phyloP scores from a whole-genome alignment of 73 alveolate genomes.

The Urostyla sp. region DNA sequence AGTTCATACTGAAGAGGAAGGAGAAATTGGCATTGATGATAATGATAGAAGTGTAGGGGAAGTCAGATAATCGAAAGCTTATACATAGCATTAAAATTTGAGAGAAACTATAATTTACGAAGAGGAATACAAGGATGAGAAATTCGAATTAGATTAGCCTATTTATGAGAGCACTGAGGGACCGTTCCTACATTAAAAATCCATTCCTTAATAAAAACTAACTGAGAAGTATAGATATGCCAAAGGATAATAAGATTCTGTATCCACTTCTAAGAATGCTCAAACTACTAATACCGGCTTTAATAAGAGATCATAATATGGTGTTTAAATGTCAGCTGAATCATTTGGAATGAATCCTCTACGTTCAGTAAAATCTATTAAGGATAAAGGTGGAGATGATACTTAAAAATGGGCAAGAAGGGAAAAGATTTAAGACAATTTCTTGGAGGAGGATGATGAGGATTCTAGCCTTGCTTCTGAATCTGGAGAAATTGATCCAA shows the following conservation, averaged over 20 bases:
- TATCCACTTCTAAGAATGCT: no score
- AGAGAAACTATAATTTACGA: conserved; percentile 33
- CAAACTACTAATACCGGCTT: no score
- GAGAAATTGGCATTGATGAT: conserved; percentile 41
- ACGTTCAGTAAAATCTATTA: background rate
- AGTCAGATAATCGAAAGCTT: background rate
- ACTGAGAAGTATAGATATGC: conserved; percentile 15
- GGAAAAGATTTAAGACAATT: conserved; percentile 9
- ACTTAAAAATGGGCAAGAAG: background rate
- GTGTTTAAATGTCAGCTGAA: conserved; percentile 8
- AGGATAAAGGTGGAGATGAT: background rate
- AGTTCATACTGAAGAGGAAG: no score
- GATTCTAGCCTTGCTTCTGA: conserved; percentile 26
- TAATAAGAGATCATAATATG: no score
- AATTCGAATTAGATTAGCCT: no score
- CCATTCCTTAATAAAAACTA: background rate
- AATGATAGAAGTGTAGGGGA: conserved; percentile 39
- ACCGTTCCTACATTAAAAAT: background rate
- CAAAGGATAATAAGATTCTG: no score
- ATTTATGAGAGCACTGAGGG: conserved; percentile 19
- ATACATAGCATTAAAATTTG: background rate
- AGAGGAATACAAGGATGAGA: conserved; percentile 36
- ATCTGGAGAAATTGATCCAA: conserved; percentile 28
- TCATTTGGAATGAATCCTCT: conserved; percentile 37
- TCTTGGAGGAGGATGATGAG: conserved; percentile 51